Evolutionary conservation across 2,329 filamentous ascomycete species (phyloP), one percentile per base, ranked within the genome.

Genomic region (Cladorrhinum sp.): DNA sequence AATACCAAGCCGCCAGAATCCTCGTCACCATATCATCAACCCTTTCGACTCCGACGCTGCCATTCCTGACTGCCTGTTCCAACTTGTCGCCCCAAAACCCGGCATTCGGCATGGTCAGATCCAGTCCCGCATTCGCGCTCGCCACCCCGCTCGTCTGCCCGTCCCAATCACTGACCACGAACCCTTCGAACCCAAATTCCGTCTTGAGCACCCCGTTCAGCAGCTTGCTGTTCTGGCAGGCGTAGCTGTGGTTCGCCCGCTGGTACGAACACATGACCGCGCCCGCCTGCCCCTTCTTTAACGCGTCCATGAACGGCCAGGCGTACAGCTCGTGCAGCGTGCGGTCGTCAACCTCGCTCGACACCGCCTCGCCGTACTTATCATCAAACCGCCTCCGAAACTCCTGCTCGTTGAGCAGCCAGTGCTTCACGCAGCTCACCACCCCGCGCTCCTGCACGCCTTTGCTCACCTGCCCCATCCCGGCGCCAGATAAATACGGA

Each of bases 21-120:
- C 92, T 86, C 9, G 87, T 88, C 0, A 84, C 89, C 85, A 93
- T 93, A 72, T 96, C 91, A 58, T 90, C 87, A 1, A 96, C 70
- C 24, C 91, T 82, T 70, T 81, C 86, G 65, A 88, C 84, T 0
- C 84, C 83, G 8, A 96, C 78, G 0, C 88, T 90, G 3, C 91
- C 90, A 67, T 95, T 95, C 27, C 84, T 76, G n/a, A 96, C 85
- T 0, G 89, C 89, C 60, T 89, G 78, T 0, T 88, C 89, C 60
- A 96, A 74, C 70, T 92, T 93, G 7, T 74, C 67, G 8, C 90
- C 91, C 74, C 79, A 83, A 1, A 85, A 79, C 0, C 79, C 80
- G 2, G 70, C 74, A n/a, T 75, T 75, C 0, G 85, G 85, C 85
- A 88, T 88, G 2, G 85, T 83, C 83, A 93, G 88, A 68, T 96